Evolutionary conservation across 2,329 filamentous ascomycete genomes (phyloP), one percentile per base, ranked within the genome.

Genomic region (Chaetomiaceae sp.): DNA sequence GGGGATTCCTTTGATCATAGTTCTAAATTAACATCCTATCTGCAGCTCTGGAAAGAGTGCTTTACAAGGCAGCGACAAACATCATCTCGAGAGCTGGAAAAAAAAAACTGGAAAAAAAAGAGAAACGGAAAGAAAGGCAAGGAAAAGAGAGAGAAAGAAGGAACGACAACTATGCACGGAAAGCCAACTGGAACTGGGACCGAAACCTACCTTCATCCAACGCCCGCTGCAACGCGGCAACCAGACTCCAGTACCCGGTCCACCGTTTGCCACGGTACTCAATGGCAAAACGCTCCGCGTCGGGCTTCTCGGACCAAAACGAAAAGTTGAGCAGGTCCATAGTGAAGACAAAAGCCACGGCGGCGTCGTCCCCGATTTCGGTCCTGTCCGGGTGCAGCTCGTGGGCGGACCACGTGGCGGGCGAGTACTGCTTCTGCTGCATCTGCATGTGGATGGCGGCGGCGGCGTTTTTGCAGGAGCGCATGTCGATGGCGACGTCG

Each of bases 291-390:
- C 89, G 78, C 61, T 92, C 83, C 5, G 82, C 77, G 10, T 87
- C 83, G 0, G 74, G 68, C 39, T 70, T 65, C 46, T 88, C 85
- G 13, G 89, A 95, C 93, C 93, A 99, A 68, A 99, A 99, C 19
- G 86, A 95, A 65, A 97, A 99, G 66, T 99, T 99, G 44, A 99
- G 73, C 23, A 99, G 69, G 66, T 99, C 93, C 89, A 99, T 95
- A 17, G 88, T 89, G 66, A 99, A 97, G 62, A 99, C 92, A 66
- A 99, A 97, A 56, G 88, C 85, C 19, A 95, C 82, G 0, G 89
- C 91, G 44, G 70, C 77, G 63, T 89, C 87, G 64, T 95, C 85
- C 63, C 89, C 89, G 37, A 79, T 63, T 66, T 91, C 87, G 3
- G 9, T 10, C 14, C 31, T 10, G 33, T 45, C 30, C 1, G 93